A percentile compares a stretch with the other conserved stretches of the same genome.
Evolutionary conservation across 805 yeast genomes (phyloP).

Genomic region (Metschnikowia similis): DNA sequence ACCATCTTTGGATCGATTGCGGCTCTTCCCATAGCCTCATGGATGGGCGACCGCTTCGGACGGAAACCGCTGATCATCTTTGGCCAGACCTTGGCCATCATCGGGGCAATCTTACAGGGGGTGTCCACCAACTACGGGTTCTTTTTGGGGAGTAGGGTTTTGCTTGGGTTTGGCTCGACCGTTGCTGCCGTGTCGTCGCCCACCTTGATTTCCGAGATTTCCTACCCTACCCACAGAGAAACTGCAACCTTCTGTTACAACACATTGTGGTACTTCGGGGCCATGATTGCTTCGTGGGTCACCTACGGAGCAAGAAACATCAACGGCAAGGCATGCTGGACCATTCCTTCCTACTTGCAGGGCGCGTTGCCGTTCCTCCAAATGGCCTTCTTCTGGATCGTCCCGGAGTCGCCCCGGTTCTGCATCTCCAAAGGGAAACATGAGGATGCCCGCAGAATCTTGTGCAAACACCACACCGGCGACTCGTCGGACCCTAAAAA

Average conservation of each 20-base stretch:
- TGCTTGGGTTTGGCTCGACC: constrained; percentile 46
- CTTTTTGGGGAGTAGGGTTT: constrained; percentile 42
- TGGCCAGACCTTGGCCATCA: constrained; percentile 24
- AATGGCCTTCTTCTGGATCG: constrained; percentile 15
- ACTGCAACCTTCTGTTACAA: constrained; percentile 38
- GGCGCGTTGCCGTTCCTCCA: constrained; percentile 46
- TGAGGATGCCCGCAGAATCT: constrained; percentile 41
- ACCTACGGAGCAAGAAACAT: constrained; percentile 41
- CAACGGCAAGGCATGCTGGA: constrained; percentile 40
- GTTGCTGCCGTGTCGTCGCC: constrained; percentile 44
- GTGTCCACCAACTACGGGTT: constrained; percentile 28
- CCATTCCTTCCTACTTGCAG: constrained; percentile 52
- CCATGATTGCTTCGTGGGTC: constrained; percentile 49
- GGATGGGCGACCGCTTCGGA: constrained; percentile 35
- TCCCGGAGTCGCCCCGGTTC: constrained; percentile 51
- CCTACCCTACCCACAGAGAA: constrained; percentile 41
- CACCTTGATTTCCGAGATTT: constrained; percentile 45
- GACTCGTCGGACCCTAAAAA: constrained; percentile 24
- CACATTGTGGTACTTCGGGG: constrained; percentile 51
- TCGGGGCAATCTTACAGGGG: constrained; percentile 39
- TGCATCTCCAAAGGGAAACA: constrained; percentile 36
- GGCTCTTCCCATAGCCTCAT: constrained; percentile 17
- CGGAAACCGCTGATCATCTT: constrained; percentile 31
- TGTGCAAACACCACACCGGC: constrained; percentile 40
- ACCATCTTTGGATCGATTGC: constrained; percentile 35